Evolutionary conservation across 306 rosid genomes (phyloP).

Genomic region (Casuarina glauca): DNA sequence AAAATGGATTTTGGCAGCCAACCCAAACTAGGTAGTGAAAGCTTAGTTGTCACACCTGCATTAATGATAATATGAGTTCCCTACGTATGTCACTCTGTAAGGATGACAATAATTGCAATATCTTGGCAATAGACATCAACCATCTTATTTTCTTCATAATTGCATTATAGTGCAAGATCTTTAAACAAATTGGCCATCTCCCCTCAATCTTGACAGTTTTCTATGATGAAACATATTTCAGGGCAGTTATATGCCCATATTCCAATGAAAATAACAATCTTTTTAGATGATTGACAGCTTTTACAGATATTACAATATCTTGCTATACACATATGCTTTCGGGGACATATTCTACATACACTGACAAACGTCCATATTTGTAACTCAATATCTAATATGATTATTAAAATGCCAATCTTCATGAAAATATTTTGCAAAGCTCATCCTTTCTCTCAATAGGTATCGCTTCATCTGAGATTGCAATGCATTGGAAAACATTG

Average conservation of each 20-base stretch:
- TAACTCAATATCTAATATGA: neutral
- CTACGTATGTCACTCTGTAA: neutral
- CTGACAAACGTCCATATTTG: neutral
- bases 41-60: neutral
- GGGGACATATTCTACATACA: neutral
- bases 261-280: neutral
- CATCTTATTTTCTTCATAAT: neutral
- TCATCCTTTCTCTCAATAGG: neutral
- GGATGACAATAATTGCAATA: neutral
- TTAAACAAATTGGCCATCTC: neutral
- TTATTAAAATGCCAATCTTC: neutral
- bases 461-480: neutral
- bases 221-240: neutral
- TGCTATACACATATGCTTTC: neutral
- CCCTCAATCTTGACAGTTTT: neutral
- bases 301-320: neutral
- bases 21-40: neutral
- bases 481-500: neutral
- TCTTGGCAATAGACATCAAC: neutral
- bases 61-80: neutral
- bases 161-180: neutral
- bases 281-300: neutral
- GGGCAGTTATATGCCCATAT: neutral
- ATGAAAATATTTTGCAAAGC: neutral
- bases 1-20: neutral